Conservation (phyloP, 2,329 filamentous ascomycete genomes). For the Colletotrichum plurivorum region DNA sequence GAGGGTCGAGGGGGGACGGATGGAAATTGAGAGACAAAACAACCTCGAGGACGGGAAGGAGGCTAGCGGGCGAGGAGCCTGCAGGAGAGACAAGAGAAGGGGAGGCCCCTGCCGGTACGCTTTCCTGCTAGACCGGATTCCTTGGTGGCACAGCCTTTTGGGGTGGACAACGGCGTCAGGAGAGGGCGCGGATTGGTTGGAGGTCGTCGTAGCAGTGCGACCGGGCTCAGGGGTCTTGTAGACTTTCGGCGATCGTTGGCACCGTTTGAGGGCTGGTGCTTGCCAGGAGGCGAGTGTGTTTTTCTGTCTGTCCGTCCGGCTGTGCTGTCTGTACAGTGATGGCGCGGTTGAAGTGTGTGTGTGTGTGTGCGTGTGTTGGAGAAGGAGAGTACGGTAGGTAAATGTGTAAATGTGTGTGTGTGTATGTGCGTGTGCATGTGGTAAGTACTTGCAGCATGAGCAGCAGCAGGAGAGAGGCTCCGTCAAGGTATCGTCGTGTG, state of each 20-base stretch:
- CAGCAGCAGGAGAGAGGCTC: no score
- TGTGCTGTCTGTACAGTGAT: constrained; percentile 4
- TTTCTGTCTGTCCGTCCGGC: constrained; percentile 9
- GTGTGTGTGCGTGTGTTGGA: neutral
- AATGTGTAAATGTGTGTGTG: neutral
- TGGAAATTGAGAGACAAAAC: constrained; percentile 29
- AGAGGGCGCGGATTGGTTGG: constrained; percentile 33
- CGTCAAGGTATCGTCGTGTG: no score
- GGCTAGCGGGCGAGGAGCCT: constrained; percentile 18
- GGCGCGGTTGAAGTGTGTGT: neutral
- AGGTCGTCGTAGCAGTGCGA: constrained; percentile 27
- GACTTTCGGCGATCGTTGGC: constrained; percentile 39
- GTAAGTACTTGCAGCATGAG: no score
- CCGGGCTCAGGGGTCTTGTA: constrained; percentile 40
- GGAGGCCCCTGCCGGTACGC: constrained; percentile 34
- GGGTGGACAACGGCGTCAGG: constrained; percentile 36
- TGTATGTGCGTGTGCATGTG: neutral
- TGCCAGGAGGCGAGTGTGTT: constrained; percentile 35
- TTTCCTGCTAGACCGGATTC: constrained; percentile 31
- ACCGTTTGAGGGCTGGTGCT: constrained; percentile 39
- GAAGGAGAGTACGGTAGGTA: no score
- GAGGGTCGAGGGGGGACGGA: constrained; percentile 11
- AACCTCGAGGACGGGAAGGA: constrained; percentile 30
- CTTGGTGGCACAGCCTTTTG: constrained; percentile 37
- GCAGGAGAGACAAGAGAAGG: constrained; percentile 37